Percentiles rank a stretch among this genome's conserved stretches.
phyloP scores from a whole-genome alignment of 768 basidiomycete genomes.

The Tricholoma matsutake region DNA sequence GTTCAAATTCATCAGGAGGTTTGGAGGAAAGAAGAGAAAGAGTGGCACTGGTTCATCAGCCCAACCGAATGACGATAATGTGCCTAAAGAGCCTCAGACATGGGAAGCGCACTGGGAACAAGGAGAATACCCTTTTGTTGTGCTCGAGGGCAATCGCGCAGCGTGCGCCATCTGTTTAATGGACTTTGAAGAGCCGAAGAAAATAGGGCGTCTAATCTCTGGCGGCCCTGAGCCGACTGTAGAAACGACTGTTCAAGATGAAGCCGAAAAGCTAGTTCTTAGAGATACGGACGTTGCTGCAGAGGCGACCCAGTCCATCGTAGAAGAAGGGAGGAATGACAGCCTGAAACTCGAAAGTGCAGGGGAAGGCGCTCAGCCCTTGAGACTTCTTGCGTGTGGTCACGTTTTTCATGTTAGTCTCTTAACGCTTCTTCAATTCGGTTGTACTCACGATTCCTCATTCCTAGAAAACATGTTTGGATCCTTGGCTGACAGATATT shows the following conservation, averaged over 20 bases:
- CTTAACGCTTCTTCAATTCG: not conserved
- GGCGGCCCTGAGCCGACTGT: not conserved
- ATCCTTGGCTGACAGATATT: conserved; percentile 84
- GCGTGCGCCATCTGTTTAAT: conserved; percentile 81
- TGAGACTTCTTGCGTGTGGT: conserved; percentile 73
- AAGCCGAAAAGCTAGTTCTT: not conserved
- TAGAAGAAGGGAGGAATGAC: conserved; percentile 5
- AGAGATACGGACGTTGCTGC: not conserved
- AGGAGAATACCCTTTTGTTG: conserved; percentile 75
- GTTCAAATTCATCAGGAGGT: conserved; percentile 49
- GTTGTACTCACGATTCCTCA: conserved; percentile 10
- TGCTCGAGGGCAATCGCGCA: conserved; percentile 79
- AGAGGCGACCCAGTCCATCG: not conserved
- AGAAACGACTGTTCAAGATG: not conserved
- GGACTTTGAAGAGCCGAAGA: conserved; percentile 77
- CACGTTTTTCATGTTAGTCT: conserved; percentile 86
- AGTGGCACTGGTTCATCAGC: not conserved
- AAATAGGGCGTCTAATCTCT: conserved; percentile 16
- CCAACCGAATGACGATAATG: conserved; percentile 3
- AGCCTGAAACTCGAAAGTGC: conserved; percentile 62
- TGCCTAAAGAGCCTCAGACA: conserved; percentile 34
- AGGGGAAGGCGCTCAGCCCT: conserved; percentile 71
- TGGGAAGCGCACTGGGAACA: conserved; percentile 84
- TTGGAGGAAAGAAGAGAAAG: conserved; percentile 17
- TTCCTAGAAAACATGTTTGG: conserved; percentile 77